Base-by-base conservation (phyloP, 805 yeast genomes). In the Ogataea paradorogensis region DNA sequence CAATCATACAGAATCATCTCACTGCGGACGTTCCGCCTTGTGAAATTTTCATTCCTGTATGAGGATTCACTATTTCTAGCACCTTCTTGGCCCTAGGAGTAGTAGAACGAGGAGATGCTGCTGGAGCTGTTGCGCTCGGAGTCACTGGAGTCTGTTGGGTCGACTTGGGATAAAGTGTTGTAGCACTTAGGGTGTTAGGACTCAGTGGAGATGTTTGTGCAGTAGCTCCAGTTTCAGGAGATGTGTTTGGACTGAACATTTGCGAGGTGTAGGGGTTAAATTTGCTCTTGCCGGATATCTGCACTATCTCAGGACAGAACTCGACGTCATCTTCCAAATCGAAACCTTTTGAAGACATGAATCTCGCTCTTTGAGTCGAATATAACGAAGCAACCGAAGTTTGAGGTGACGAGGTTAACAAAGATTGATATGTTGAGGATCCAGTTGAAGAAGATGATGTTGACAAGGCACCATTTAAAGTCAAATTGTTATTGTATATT, bases 211-310 rank as follows among this genome's bases (percentile, higher is more conserved):
- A 36, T 2, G 46, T 39, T 29, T 26, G 59, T 45, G 36, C 40
- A 11, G 49, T 60, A 25, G 45, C 57, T 33, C 46, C 46, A 15
- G 61, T 39, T 9, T 59, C 63, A 42, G 71, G 73, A 11, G 70
- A 66, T 8, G 59, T 59, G 20, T 30, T 42, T 8, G 87, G 86
- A 24, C 79, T 74, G 52, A 80, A 80, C 16, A 79, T 71, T 31
- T 75, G 63, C 1, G 85, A 79, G 3, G 84, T 79, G 55, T 80
- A 80, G 5, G 87, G 86, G 56, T 81, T 80, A 63, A 80, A 81
- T 57, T 73, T 78, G 53, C 71, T 39, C 14, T 30, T 38, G 2
- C 38, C 29, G 7, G 25, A 23, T 9, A 45, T 16, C 13, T 37
- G 26, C 13, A 40, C 24, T 26, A 74, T 76, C 32, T 76, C 82